Evolutionary conservation across 768 basidiomycete species (phyloP), one percentile per base, ranked within the genome.

Genomic region (Royoungia palumana): DNA sequence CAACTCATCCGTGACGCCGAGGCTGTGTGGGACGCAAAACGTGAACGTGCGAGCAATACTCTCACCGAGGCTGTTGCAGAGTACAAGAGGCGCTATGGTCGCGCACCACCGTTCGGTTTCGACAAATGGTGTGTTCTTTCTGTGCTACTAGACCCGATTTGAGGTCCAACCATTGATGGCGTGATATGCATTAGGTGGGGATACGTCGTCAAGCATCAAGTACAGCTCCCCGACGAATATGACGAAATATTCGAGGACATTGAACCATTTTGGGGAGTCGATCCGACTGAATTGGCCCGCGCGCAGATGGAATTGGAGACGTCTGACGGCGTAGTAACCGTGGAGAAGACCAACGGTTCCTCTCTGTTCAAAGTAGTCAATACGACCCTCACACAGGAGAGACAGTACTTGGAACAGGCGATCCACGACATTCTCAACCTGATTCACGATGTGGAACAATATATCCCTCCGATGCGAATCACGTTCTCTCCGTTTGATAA

Each of bases 221-320:
- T 77, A 2, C 70, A 66, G 36, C 63, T 77, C 1, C 71, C 69
- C 14, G 76, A 77, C 50, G 75, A 77, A 46, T 77, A 77, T 40
- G 75, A 77, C 57, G 72, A 74, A 51, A 75, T 76, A 44, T 56
- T 64, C 46, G 53, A 60, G 8, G 66, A 74, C 46, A 51, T 75
- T 7, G 64, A 66, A 21, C 67, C 70, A 0, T 72, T 64, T 55
- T 71, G 64, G 63, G 74, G 68, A 1, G 54, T 76, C 41, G 54
- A 63, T 32, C 71, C 71, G 0, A 19, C 37, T 1, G 58, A 60
- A 1, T 39, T 73, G 12, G 61, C 55, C 0, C 38, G 22, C 12
- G 41, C 53, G 0, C 66, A 60, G 32, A 22, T 40, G n/a, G 55
- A 51, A 24, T 53, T 61, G 16, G 69, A 72, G 50, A 22, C 6